A percentile compares a stretch with the other conserved stretches of the same genome.
phyloP scores from a whole-genome alignment of 169 alveolate genomes.

The Perkinsus olseni region DNA sequence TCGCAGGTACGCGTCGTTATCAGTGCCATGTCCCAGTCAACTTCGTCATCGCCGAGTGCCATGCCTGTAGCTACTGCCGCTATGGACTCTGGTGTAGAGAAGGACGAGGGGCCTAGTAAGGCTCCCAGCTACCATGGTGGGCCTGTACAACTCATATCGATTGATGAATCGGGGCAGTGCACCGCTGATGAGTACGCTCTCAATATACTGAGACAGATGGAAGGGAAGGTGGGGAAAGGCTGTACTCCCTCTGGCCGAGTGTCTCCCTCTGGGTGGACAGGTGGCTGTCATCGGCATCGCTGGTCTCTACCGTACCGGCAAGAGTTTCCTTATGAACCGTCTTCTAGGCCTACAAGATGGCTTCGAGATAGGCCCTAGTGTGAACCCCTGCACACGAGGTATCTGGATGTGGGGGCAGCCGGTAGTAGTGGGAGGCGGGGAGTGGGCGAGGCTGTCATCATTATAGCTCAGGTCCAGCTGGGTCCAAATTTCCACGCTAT shows the following conservation, averaged over 20 bases:
- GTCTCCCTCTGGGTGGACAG: neutral
- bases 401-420: conserved; percentile 61
- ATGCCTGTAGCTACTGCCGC: neutral
- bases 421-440: neutral
- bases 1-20: neutral
- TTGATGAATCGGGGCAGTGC: conserved; percentile 24
- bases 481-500: conserved; percentile 44
- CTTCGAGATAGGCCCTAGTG: conserved; percentile 58
- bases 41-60: neutral
- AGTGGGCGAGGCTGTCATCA: no score
- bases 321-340: conserved; percentile 58
- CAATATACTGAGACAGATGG: conserved; percentile 13
- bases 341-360: conserved; percentile 53
- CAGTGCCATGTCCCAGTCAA: neutral
- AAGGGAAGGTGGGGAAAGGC: conserved; percentile 32
- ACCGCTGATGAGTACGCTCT: conserved; percentile 13
- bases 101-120: neutral
- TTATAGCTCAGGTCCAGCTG: conserved; percentile 32
- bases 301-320: conserved; percentile 70
- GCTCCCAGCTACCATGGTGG: neutral
- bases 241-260: neutral
- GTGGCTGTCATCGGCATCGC: conserved; percentile 48
- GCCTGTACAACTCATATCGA: conserved; percentile 18
- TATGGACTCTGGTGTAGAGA: neutral
- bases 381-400: conserved; percentile 69